Evolutionary conservation across 805 yeast species (phyloP), one percentile per base, ranked within the genome.

Genomic region (Suhomyces faveliae): DNA sequence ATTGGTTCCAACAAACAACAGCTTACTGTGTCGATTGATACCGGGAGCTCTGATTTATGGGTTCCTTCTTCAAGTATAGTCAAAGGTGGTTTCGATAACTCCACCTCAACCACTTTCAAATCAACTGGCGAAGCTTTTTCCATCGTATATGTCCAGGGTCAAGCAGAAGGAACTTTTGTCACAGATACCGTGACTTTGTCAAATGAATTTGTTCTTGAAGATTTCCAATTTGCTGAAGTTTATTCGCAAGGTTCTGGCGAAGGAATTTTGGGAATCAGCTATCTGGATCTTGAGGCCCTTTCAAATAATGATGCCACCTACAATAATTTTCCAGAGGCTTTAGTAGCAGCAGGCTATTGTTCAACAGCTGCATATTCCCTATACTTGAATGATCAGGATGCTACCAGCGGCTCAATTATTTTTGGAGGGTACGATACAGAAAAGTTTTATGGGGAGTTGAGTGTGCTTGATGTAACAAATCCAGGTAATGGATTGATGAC

Each of bases 341-440:
- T 56, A 48, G 47, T 43, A 25, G 21, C 42, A 5, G 42, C 48
- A 25, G 57, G 54, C 5, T 4, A 44, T 12, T 54, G 53, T 44
- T 3, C 39, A 3, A 41, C 27, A 3, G 42, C 43, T 10, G 40
- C 50, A 7, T 56, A 46, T 33, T 56, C 60, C 7, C 29, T 56
- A 9, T 56, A 52, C 51, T 49, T 60, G 46, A 51, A 55, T 42
- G 40, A 27, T 6, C 17, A 13, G 2, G 15, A 27, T 8, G 47
- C 50, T 2, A 15, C 27, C 1, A 4, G 33, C 5, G 64, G 64
- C 5, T 30, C 55, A 1, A 37, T 60, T 22, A 40, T 60, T 12
- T 60, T 60, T 47, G 64, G 64, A 11, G 63, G 56, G 5, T 52
- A 56, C 15, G 64, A 60, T 50, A 39, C 45, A 3, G 57, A 42